phyloP scores from a whole-genome alignment of 345 rosid species.

The Pistacia vera region DNA sequence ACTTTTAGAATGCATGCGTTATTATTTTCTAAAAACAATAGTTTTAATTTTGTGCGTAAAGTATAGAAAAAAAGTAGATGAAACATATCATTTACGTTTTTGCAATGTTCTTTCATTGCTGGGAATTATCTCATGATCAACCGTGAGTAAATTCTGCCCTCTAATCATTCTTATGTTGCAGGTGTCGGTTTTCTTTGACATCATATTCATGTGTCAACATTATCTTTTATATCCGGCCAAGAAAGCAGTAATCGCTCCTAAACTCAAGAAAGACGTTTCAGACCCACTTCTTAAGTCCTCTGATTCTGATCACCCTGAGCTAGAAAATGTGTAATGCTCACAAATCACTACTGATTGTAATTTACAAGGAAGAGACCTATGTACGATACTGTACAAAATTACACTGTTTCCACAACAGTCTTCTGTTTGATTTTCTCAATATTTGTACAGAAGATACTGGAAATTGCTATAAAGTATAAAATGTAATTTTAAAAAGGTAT shows the following conservation, averaged over 20 bases:
- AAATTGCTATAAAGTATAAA: not conserved
- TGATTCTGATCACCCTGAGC: slow-evolving; percentile 27
- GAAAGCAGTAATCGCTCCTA: slow-evolving; percentile 26
- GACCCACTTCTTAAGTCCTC: slow-evolving; percentile 64
- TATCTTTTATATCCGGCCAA: slow-evolving; percentile 66
- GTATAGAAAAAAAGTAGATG: too few species aligned
- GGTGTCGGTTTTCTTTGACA: slow-evolving; percentile 76
- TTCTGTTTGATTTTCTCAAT: not conserved
- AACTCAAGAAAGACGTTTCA: slow-evolving; percentile 34
- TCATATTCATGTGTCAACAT: slow-evolving; percentile 89
- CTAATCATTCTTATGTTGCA: slow-evolving; percentile 26
- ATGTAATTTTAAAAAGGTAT: not conserved
- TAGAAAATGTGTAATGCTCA: slow-evolving; percentile 47
- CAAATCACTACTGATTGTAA: slow-evolving; percentile 10
- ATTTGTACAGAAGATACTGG: not conserved
- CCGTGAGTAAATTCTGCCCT: too few species aligned
- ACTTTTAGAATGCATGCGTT: too few species aligned
- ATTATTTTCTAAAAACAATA: too few species aligned
- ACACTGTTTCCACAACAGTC: not conserved
- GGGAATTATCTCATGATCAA: not conserved
- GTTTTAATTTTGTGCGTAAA: too few species aligned
- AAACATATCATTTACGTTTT: not conserved
- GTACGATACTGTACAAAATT: not conserved
- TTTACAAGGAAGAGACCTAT: not conserved
- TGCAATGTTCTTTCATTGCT: not conserved